Base-by-base conservation (phyloP, 495 filamentous ascomycete species). In the Talaromyces trachyspermus region DNA sequence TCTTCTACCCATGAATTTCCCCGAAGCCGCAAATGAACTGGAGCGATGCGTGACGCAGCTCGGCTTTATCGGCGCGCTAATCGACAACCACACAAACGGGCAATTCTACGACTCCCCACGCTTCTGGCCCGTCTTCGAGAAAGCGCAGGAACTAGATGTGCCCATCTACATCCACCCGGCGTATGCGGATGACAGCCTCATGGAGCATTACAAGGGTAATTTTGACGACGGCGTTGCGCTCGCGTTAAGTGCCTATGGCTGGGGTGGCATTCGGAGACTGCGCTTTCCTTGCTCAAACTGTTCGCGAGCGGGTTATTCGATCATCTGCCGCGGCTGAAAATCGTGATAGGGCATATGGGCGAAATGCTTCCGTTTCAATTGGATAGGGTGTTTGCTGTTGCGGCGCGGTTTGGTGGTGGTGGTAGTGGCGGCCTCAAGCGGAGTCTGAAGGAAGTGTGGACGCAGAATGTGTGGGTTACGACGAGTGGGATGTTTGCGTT, bases 141-240 rank as follows among this genome's bases (percentile, higher is more conserved):
- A 53, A 6, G 77, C 74, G 4, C 62, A 76, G 42, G 58, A 65
- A 11, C 68, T 82, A 0, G 69, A 77, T 41, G 74, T 80, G 0
- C 77, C 79, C 3, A 63, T 80, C 18, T 83, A 80, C 42, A 66
- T 82, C 11, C 80, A 82, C 49, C 79, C 77, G 2, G 66, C 65
- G 0, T 70, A 56, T 42, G 68, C 73, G 5, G 46, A 63, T 5
- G 61, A 61, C 4, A 12, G 39, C 2, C 60, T 61, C 43, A 25
- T 56, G 1, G 47, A 59, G 10, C 59, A 59, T 0, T 71, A 66
- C 50, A 47, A 53, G n/a, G 55, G 60, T 12, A 68, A 65, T 23
- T 65, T 64, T 23, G 43, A 63, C 2, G 59, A 55, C 2, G 25
- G 47, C 1, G 64, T 75, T 8, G 60, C 55, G 2, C 53, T 58